Percentiles rank a stretch among this genome's conserved stretches.
Evolutionary conservation across 192 early-diverging fungal genomes (phyloP).

Genomic region (Rhizoclosmatium sp.): DNA sequence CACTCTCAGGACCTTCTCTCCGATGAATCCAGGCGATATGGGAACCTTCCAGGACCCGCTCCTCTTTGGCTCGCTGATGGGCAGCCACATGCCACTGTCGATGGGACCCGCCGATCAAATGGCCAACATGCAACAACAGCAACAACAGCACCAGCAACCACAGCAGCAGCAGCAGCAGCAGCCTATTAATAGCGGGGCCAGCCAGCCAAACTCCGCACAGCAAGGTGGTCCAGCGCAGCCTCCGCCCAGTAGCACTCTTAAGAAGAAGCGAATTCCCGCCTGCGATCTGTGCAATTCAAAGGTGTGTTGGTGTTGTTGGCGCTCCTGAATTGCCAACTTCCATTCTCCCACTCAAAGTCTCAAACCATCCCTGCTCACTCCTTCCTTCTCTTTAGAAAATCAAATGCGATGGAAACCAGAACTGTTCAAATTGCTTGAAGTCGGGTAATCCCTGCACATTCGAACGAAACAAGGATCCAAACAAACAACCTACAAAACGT

Average conservation of each 20-base stretch:
- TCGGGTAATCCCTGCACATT: conserved; percentile 73
- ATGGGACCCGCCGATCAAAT: background rate
- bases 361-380: too few species aligned
- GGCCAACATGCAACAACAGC: conserved; percentile 1
- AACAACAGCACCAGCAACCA: background rate
- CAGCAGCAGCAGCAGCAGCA: background rate
- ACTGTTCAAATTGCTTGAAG: conserved; percentile 81
- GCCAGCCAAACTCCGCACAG: background rate
- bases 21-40: too few species aligned
- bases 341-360: background rate
- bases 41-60: too few species aligned
- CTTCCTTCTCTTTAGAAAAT: conserved; percentile 66
- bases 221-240: background rate
- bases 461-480: conserved; percentile 4
- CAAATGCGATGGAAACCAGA: conserved; percentile 82
- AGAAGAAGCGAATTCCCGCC: conserved; percentile 17
- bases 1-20: too few species aligned
- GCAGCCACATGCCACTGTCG: background rate
- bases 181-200: background rate
- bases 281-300: conserved; percentile 27
- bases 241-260: background rate
- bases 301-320: background rate
- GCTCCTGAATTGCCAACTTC: background rate
- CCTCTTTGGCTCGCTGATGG: too few species aligned
- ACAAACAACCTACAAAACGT: too few species aligned